Conservation (phyloP, 2,329 filamentous ascomycete genomes). For the Graphilbum sp. region DNA sequence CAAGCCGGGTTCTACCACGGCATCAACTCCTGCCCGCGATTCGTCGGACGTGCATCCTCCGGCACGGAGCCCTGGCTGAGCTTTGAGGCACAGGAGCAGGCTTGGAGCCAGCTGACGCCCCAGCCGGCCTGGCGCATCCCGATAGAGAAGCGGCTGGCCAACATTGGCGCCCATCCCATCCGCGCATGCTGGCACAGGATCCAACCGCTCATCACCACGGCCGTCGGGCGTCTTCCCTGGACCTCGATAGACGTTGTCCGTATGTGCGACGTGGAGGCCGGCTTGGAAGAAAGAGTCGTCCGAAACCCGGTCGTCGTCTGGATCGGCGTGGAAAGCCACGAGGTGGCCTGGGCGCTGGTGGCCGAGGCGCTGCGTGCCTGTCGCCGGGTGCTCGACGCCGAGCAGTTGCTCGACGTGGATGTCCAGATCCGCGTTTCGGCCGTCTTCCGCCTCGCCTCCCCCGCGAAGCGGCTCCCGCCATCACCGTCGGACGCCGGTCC, state of each 20-base stretch:
- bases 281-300: not conserved
- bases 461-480: not conserved
- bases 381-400: not conserved
- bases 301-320: not conserved
- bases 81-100: too few relatives aligned
- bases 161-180: not conserved
- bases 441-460: not conserved
- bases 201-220: not conserved
- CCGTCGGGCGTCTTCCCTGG: constrained; percentile 1
- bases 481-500: too few relatives aligned
- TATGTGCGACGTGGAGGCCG: not conserved
- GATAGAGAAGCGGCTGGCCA: not conserved
- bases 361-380: not conserved
- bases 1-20: not conserved
- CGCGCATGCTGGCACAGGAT: not conserved
- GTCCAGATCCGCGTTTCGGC: not conserved
- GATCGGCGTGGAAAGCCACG: not conserved
- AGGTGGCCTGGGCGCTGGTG: not conserved
- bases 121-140: not conserved
- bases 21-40: not conserved
- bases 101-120: too few relatives aligned
- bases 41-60: not conserved
- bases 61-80: not conserved
- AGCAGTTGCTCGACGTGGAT: not conserved
- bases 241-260: not conserved